Base-by-base conservation (phyloP, 83 land plant species). In the Isoetes engelmannii region DNA sequence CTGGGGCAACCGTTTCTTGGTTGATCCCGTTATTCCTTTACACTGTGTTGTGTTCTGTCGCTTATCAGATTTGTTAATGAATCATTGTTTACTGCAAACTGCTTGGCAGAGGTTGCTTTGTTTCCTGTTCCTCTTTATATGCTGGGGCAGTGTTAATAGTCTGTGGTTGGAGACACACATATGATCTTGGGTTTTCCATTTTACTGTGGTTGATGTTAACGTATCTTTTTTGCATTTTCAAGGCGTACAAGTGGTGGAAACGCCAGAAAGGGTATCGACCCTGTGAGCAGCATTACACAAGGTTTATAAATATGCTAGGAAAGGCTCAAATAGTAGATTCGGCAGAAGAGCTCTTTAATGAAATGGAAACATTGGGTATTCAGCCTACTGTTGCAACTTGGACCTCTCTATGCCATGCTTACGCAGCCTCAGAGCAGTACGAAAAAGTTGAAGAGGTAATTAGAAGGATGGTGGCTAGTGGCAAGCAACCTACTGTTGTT, bases 351-450 rank as follows among this genome's bases (percentile, higher is more conserved):
- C 70, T 83, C 15, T 79, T 84, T 17, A 37, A 62, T 60, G 84
- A 83, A 70, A 74, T 81, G 83, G 69, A 77, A 63, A 48, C 75
- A 58, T 48, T 69, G 70, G 84, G 82, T 6, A 47, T 82, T 58
- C 42, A 65, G 44, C 83, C 84, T 7, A 50, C 73, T 17, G 72
- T 72, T 43, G 73, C 65, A 45, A 74, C 75, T 46, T 62, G 75
- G 57, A 72, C 84, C 6, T 73, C 77, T 76, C 57, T 90, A 65
- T 72, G 87, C 69, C 73, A 88, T 7, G 58, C 72, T 44, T 87
- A 81, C 72, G 86, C 86, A 21, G 76, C 75, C 42, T 65, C 75
- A 43, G 83, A 83, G 6, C 44, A 61, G 20, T 65, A 74, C 43
- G 37, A 69, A 4, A 46, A 77, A 48, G 85, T 92, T 48, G 84